Evolutionary conservation across 2,329 filamentous ascomycete genomes (phyloP), one percentile per base, ranked within the genome.

Genomic region (Colletotrichum salicis): DNA sequence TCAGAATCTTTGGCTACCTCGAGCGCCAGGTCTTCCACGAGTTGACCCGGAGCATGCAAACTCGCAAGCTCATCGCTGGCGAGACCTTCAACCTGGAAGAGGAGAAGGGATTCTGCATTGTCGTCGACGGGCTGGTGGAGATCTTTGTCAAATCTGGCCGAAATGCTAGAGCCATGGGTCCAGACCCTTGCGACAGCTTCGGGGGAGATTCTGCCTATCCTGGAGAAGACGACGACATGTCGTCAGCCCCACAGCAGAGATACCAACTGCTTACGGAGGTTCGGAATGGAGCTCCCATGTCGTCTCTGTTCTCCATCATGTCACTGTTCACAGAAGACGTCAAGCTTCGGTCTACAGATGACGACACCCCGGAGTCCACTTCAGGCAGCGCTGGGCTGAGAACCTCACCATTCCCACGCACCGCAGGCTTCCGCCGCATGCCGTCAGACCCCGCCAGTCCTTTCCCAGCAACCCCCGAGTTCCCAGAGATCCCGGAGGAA

Each of bases 11-110:
- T 83, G 96, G 96, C 10, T 99, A 98, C 79, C 86, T 99, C 55
- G 96, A 99, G 80, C 91, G 96, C 31, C 95, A 96, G 0, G 96
- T 99, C 54, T 99, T 99, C 78, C 97, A 99, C 79, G 96, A 99
- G 82, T 89, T 99, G 76, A 99, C 96, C 0, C 88, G 96, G 71
- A 98, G 95, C 71, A 99, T 99, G 96, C 96, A 99, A 84, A 99
- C 97, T 24, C 89, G 94, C 76, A 98, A 98, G 82, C 87, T 99
- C 61, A 97, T 98, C 77, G 96, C 96, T 5, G 96, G 96, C 35
- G 96, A 99, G 82, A 99, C 96, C 0, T 86, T 99, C 76, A 91
- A 98, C 75, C 86, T 99, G 37, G 96, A 99, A 82, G 96, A 99
- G 80, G 96, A 99, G 78, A 97, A 99, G 78, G 96, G 96, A 0